Evolutionary conservation across 208 protist genomes (phyloP).

Genomic region (Leishmania lainsoni): DNA sequence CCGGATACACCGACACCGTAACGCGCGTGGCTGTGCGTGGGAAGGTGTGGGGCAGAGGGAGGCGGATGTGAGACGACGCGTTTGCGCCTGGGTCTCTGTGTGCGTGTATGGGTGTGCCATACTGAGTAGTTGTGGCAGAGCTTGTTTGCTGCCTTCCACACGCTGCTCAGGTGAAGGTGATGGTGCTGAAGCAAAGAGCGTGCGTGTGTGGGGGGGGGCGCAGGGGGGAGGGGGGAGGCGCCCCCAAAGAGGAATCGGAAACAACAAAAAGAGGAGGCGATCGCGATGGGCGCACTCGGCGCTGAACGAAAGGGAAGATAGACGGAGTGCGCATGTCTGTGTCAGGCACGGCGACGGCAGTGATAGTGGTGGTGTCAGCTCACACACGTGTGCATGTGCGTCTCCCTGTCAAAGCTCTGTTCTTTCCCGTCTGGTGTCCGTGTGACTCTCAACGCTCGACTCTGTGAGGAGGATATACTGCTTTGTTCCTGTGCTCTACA

Average conservation of each 20-base stretch:
- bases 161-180: neutral
- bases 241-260: neutral
- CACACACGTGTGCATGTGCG: neutral
- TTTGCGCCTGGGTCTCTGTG: neutral
- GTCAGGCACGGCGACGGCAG: slow-evolving; percentile 13
- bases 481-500: slow-evolving; percentile 21
- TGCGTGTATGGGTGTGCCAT: neutral
- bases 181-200: neutral
- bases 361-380: neutral
- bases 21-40: neutral
- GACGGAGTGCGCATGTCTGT: slow-evolving; percentile 3
- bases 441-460: neutral
- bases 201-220: too few species aligned
- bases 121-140: neutral
- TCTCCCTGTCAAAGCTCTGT: neutral
- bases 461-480: neutral
- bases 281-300: neutral
- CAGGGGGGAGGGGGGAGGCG: neutral
- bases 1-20: neutral
- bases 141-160: neutral
- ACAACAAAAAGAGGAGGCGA: neutral
- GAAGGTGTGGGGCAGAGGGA: neutral
- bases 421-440: neutral
- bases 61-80: neutral
- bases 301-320: slow-evolving; percentile 8